These are phyloP conservation scores for Purpureocillium takamizusanense DNA, from an alignment of 2,329 filamentous ascomycete genomes.

Conservation along the genomic window DNA sequence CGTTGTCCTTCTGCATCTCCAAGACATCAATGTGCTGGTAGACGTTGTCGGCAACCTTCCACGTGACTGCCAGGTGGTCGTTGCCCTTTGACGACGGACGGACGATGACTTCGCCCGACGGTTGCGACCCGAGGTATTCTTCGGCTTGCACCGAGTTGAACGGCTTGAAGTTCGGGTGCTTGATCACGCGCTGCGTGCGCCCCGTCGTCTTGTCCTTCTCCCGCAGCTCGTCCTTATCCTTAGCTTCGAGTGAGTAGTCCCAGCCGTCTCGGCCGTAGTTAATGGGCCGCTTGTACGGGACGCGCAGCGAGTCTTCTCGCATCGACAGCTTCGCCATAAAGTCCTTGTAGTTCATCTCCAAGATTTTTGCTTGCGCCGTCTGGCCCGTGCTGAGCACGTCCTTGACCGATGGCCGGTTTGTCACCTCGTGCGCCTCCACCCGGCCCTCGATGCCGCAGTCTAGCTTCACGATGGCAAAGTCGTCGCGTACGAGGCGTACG, in stretches of 20 bases:
- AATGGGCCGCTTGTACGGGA: slow-evolving; percentile 58
- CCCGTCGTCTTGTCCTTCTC: slow-evolving; percentile 82
- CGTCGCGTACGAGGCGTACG: slow-evolving; percentile 79
- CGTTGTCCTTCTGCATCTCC: slow-evolving; percentile 93
- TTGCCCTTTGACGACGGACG: slow-evolving; percentile 90
- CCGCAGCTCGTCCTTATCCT: slow-evolving; percentile 72
- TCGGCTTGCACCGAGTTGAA: slow-evolving; percentile 91
- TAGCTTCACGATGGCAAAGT: slow-evolving; percentile 87
- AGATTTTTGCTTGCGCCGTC: slow-evolving; percentile 78
- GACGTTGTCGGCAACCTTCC: slow-evolving; percentile 95
- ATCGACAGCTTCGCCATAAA: slow-evolving; percentile 79
- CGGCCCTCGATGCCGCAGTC: slow-evolving; percentile 92
- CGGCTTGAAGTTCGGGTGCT: slow-evolving; percentile 89
- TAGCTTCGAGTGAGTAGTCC: slow-evolving; percentile 74
- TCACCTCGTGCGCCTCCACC: slow-evolving; percentile 74
- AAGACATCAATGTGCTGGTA: slow-evolving; percentile 97
- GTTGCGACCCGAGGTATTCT: slow-evolving; percentile 81
- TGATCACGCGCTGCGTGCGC: slow-evolving; percentile 88
- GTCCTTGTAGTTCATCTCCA: slow-evolving; percentile 78
- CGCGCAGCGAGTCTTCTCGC: slow-evolving; percentile 69
- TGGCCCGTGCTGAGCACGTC: slow-evolving; percentile 72
- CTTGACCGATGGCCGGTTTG: slow-evolving; percentile 60
- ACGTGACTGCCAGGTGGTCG: slow-evolving; percentile 91
- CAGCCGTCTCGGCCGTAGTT: slow-evolving; percentile 74
- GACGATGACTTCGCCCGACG: slow-evolving; percentile 85